Percentiles rank a stretch among this genome's conserved stretches.
phyloP scores from a whole-genome alignment of 257 asterid genomes.

The Penstemon eatonii region DNA sequence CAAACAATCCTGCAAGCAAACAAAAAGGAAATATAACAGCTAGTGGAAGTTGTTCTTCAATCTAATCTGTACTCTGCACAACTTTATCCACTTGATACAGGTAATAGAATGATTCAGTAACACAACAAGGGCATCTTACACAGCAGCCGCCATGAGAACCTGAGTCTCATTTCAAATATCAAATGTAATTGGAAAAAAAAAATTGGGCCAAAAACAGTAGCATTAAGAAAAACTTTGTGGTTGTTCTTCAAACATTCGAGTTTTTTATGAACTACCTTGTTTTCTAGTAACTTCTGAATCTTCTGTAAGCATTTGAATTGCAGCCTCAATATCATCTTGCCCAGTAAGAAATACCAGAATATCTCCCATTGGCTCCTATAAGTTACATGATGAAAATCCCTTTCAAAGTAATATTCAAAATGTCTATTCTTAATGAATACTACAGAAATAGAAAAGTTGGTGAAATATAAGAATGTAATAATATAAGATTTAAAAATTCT shows the following conservation, averaged over 20 bases:
- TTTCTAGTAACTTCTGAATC: slow-evolving; percentile 56
- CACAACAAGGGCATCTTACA: neutral
- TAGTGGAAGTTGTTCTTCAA: slow-evolving; percentile 5
- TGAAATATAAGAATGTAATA: neutral
- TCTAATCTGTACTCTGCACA: slow-evolving; percentile 1
- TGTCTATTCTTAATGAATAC: neutral
- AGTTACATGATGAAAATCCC: slow-evolving; percentile 24
- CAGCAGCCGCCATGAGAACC: slow-evolving; percentile 13
- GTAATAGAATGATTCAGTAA: neutral
- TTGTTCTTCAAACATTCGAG: neutral
- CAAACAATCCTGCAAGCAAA: slow-evolving; percentile 64
- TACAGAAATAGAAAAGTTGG: neutral
- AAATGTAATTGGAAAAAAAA: neutral
- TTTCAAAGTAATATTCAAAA: neutral
- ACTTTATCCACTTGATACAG: neutral
- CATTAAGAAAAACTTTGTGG: slow-evolving; percentile 13
- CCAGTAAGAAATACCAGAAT: slow-evolving; percentile 91
- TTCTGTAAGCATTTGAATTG: slow-evolving; percentile 80
- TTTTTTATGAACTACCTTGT: slow-evolving; percentile 49
- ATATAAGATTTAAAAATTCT: slow-evolving; percentile 4
- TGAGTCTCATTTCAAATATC: slow-evolving; percentile 2
- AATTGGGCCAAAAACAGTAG: neutral
- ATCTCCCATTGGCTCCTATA: slow-evolving; percentile 88
- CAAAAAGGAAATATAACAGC: neutral
- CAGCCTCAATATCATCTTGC: slow-evolving; percentile 97